Conservation (phyloP, 2,329 filamentous ascomycete genomes). For the Arthrobotrys iridis region DNA sequence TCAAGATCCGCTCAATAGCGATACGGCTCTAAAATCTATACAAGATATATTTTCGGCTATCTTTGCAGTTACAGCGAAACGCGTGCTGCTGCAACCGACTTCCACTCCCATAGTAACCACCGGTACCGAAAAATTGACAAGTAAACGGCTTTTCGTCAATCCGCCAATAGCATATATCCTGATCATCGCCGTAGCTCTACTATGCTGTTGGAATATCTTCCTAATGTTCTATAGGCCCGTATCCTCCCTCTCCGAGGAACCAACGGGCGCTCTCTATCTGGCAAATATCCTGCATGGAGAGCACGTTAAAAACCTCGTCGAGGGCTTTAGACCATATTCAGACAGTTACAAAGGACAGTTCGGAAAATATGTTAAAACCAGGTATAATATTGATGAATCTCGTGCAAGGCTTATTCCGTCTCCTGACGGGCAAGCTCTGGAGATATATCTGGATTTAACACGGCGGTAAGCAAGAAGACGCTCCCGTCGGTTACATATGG, state of each 20-base stretch:
- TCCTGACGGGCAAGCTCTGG: background rate
- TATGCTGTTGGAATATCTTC: background rate
- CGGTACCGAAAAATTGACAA: background rate
- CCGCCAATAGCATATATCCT: background rate
- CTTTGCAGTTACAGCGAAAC: background rate
- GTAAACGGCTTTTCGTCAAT: background rate
- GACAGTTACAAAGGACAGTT: background rate
- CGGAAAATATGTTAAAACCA: background rate
- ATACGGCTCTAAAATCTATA: background rate
- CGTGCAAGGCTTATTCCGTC: background rate
- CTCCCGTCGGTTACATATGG: too few species aligned
- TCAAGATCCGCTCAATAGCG: background rate
- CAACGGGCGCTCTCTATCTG: background rate
- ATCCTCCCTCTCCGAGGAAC: background rate
- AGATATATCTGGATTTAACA: background rate
- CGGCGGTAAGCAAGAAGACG: too few species aligned
- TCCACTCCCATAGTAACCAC: background rate
- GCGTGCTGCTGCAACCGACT: background rate
- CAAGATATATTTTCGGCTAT: background rate
- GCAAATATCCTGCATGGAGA: background rate
- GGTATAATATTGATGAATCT: background rate
- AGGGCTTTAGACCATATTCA: background rate
- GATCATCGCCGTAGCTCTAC: background rate
- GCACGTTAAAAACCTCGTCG: background rate
- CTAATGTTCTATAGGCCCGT: background rate